phyloP scores from a whole-genome alignment of 768 basidiomycete species.

The Scleroderma bovista region DNA sequence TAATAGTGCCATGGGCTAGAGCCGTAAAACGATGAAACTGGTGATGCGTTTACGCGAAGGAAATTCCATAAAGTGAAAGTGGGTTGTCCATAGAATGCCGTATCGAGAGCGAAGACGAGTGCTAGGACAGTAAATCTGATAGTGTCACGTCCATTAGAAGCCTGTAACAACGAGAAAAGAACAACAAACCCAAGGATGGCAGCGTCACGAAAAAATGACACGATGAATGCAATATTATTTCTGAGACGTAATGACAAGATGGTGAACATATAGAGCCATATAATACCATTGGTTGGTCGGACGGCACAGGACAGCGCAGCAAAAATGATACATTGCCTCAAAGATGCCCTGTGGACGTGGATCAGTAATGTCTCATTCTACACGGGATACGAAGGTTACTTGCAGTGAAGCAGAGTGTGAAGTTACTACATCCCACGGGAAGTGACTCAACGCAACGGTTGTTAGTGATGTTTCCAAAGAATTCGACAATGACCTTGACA shows the following conservation, averaged over 20 bases:
- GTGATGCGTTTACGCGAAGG: conserved; percentile 72
- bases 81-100: conserved; percentile 57
- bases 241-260: conserved; percentile 53
- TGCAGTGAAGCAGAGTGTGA: conserved; percentile 7
- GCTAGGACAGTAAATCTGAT: conserved; percentile 17
- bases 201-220: conserved; percentile 35
- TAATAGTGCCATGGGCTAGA: conserved; percentile 86
- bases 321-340: conserved; percentile 40
- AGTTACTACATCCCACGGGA: conserved; percentile 59
- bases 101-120: conserved; percentile 51
- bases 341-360: conserved; percentile 27
- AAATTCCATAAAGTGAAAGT: conserved; percentile 83
- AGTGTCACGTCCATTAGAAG: conserved; percentile 3
- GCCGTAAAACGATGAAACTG: conserved; percentile 92
- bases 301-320: conserved; percentile 77
- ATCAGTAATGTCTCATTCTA: conserved; percentile 20
- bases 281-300: conserved; percentile 82
- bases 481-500: conserved; percentile 89
- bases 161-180: conserved; percentile 1
- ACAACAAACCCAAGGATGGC: conserved; percentile 42
- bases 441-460: conserved; percentile 67
- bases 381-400: too few species aligned
- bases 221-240: conserved; percentile 24
- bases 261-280: conserved; percentile 73
- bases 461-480: conserved; percentile 87